Percentiles rank a stretch among this genome's conserved stretches.
phyloP scores from a whole-genome alignment of 164 flowering plant genomes.

The Annona cherimola region DNA sequence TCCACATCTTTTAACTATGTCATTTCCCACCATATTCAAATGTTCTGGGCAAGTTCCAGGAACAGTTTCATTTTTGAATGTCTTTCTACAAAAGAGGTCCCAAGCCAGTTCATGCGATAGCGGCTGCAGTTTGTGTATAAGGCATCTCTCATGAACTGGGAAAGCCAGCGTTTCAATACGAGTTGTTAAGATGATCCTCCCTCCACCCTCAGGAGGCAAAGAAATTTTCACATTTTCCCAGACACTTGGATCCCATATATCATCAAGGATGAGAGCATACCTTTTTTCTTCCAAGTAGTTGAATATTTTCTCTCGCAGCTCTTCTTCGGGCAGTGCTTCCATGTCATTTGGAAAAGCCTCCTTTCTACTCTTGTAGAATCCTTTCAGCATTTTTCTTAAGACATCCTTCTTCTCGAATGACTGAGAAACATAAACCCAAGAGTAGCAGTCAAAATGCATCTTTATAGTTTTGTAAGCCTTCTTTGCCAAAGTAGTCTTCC shows the following conservation, averaged over 20 bases:
- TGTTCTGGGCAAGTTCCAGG: not conserved
- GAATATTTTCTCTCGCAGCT: conserved; percentile 34
- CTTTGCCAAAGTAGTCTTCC: not conserved
- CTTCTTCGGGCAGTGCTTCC: not conserved
- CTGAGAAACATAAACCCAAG: not conserved
- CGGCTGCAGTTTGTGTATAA: no score
- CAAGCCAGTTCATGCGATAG: not conserved
- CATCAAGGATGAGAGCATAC: conserved; percentile 46
- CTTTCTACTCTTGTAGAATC: not conserved
- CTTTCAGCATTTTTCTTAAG: not conserved
- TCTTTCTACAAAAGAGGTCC: not conserved
- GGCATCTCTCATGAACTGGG: not conserved
- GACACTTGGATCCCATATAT: conserved; percentile 38
- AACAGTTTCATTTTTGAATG: not conserved
- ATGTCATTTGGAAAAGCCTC: not conserved
- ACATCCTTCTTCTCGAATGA: not conserved
- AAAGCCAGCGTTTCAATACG: conserved; percentile 6
- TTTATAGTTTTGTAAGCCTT: not conserved
- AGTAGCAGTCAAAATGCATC: not conserved
- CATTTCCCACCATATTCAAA: not conserved
- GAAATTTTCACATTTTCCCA: conserved; percentile 33
- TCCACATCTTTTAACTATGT: conserved; percentile 14
- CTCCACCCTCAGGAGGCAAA: conserved; percentile 32
- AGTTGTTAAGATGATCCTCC: conserved; percentile 38
- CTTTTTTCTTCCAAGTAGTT: conserved; percentile 33